Base-by-base conservation (phyloP, 257 asterid species). In the Anisodus tanguticus region DNA sequence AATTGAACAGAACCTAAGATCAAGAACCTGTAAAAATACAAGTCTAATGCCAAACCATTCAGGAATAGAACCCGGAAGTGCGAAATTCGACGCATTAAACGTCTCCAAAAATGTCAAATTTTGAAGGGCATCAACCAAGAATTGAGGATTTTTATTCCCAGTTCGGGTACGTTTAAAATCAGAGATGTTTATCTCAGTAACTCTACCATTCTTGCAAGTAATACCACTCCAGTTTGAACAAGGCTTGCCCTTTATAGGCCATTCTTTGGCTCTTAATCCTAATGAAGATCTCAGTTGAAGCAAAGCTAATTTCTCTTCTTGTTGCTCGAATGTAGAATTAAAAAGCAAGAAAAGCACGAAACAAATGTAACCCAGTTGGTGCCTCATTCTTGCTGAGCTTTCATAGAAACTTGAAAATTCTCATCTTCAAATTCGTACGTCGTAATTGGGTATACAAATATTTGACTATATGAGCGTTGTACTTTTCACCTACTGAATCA, bases 261-360 rank as follows among this genome's bases (percentile, higher is more conserved):
- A 97, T 54, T 93, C 92, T 88, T 49, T 91, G 1, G 96, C 91
- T 87, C 97, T 90, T 84, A 97, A 71, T 88, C 99, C 99, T 89
- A 97, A 88, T 7, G 98, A 93, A 89, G 97, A 93, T 93, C 99
- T 93, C 87, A 97, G 83, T 86, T 88, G 90, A 82, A 95, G 93
- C 86, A 94, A 89, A 80, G 94, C 91, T 76, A 88, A 85, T 85
- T 93, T 90, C 11, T 96, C 98, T 55, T 82, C 89, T 84, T 91
- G 76, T 53, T 93, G 97, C 90, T 85, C 90, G 17, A 91, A 16
- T 63, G 94, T 86, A 84, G 64, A 85, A 68, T 88, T 88, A 87
- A 93, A 86, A 69, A 91, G 88, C 84, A 91, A 86, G 78, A 89
- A 87, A 85, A 86, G 68, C 76, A 89, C 47, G 41, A 88, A 43